A percentile compares a stretch with the other conserved stretches of the same genome.
These are phyloP conservation scores for Globisporangium cylindrosporum DNA, from an alignment of 352 stramenopile species.

Conservation along the genomic window DNA sequence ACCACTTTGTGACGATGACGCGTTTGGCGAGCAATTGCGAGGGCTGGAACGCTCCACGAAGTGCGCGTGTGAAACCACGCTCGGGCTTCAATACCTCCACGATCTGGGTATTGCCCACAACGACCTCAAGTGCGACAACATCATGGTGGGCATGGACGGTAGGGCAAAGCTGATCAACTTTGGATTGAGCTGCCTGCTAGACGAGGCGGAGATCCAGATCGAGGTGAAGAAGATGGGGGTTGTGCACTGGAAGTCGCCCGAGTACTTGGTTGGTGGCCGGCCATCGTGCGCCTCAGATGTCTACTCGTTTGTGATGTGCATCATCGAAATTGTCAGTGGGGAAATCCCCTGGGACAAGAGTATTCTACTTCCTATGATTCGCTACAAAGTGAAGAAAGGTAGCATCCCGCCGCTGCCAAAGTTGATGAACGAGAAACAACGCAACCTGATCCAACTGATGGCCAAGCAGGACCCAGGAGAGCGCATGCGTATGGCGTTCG, in stretches of 20 bases:
- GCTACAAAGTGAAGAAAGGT: background rate
- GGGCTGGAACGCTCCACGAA: background rate
- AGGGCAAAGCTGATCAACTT: background rate
- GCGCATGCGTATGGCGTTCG: background rate
- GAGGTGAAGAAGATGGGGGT: background rate
- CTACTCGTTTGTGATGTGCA: background rate
- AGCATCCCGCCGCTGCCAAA: background rate
- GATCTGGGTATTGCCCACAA: conserved; percentile 16
- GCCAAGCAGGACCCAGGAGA: background rate
- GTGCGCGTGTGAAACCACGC: background rate
- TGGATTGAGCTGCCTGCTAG: background rate
- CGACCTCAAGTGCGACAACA: conserved; percentile 27
- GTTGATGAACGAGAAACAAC: background rate
- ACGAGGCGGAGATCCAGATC: background rate
- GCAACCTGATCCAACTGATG: background rate
- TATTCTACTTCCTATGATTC: background rate
- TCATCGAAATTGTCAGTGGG: background rate
- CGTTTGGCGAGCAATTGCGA: background rate
- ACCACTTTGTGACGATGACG: background rate
- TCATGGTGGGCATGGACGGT: conserved; percentile 19
- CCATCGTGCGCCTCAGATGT: background rate
- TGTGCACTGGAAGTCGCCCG: background rate
- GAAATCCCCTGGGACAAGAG: background rate
- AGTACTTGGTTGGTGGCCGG: background rate
- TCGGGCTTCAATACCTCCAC: no score